A percentile compares a stretch with the other conserved stretches of the same genome.
Conservation (phyloP, 208 protist genomes). For the Leishmania tarentolae region DNA sequence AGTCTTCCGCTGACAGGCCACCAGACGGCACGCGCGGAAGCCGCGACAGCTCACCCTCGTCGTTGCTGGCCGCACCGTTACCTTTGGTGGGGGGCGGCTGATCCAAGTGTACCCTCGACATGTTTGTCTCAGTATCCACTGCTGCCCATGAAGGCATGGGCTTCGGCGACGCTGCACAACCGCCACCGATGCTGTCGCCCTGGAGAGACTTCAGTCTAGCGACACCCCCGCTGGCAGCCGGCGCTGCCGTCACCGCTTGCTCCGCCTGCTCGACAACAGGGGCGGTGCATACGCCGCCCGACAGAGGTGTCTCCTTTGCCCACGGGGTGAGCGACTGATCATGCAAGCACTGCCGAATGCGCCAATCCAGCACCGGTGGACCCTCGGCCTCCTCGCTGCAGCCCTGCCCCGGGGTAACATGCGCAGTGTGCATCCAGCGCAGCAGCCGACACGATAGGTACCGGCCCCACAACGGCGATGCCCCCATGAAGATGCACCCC, state of each 20-base stretch:
- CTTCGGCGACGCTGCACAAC: neutral
- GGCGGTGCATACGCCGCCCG: constrained; percentile 49
- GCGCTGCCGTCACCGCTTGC: neutral
- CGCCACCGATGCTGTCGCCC: neutral
- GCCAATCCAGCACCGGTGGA: constrained; percentile 7
- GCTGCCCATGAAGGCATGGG: neutral
- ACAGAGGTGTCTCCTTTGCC: constrained; percentile 24
- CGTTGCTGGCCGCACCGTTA: neutral
- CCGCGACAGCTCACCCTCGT: neutral
- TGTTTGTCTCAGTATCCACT: neutral
- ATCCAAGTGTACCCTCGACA: neutral
- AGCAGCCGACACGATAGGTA: constrained; percentile 14
- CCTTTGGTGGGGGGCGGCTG: constrained; percentile 1
- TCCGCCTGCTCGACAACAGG: constrained; percentile 32
- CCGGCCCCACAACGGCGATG: constrained; percentile 14
- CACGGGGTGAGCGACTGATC: neutral
- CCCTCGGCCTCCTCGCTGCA: constrained; percentile 13
- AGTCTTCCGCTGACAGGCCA: neutral
- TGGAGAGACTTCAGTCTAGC: neutral
- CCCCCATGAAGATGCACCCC: neutral
- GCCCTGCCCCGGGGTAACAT: constrained; percentile 11
- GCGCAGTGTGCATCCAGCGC: constrained; percentile 19
- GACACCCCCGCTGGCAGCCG: neutral
- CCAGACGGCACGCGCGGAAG: neutral
- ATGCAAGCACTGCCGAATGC: constrained; percentile 20